A percentile compares a stretch with the other conserved stretches of the same genome.
These are phyloP conservation scores for Delphinella strobiligena DNA, from an alignment of 2,329 filamentous ascomycete species.

Conservation along the genomic window DNA sequence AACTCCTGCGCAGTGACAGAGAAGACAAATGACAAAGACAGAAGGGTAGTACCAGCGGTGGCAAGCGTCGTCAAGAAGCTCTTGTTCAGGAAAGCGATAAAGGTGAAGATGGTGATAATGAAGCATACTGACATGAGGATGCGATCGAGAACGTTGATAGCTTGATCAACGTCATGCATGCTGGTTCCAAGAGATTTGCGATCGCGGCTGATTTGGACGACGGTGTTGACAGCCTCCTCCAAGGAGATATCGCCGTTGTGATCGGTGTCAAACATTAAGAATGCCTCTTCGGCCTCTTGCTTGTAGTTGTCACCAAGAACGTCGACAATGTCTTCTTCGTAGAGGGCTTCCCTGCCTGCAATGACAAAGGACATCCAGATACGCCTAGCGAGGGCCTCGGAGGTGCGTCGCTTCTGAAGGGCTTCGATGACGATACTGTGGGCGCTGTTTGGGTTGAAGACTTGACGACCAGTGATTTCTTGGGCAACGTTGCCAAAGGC, in stretches of 20 bases:
- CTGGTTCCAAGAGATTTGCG: conserved; percentile 81
- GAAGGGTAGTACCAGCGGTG: conserved; percentile 79
- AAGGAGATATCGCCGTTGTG: conserved; percentile 88
- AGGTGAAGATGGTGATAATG: conserved; percentile 51
- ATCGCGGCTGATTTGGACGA: conserved; percentile 72
- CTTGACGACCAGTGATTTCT: conserved; percentile 88
- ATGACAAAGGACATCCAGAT: conserved; percentile 98
- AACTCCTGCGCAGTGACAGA: conserved; percentile 86
- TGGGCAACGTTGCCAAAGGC: conserved; percentile 87
- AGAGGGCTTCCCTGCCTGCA: conserved; percentile 72
- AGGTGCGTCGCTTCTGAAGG: conserved; percentile 69
- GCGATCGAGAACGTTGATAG: conserved; percentile 79
- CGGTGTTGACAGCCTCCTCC: conserved; percentile 86
- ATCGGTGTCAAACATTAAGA: conserved; percentile 69
- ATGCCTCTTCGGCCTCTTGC: conserved; percentile 75
- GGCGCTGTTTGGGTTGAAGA: conserved; percentile 84
- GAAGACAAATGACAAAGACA: conserved; percentile 96
- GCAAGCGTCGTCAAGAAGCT: conserved; percentile 76
- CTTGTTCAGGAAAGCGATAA: conserved; percentile 76
- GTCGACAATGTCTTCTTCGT: conserved; percentile 70
- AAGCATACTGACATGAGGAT: conserved; percentile 72
- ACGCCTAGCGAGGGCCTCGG: conserved; percentile 84
- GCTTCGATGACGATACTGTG: conserved; percentile 85
- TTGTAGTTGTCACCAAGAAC: conserved; percentile 68
- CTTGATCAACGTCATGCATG: conserved; percentile 96